Evolutionary conservation across 495 filamentous ascomycete genomes (phyloP), one percentile per base, ranked within the genome.

Genomic region (Podospora fimiseda): DNA sequence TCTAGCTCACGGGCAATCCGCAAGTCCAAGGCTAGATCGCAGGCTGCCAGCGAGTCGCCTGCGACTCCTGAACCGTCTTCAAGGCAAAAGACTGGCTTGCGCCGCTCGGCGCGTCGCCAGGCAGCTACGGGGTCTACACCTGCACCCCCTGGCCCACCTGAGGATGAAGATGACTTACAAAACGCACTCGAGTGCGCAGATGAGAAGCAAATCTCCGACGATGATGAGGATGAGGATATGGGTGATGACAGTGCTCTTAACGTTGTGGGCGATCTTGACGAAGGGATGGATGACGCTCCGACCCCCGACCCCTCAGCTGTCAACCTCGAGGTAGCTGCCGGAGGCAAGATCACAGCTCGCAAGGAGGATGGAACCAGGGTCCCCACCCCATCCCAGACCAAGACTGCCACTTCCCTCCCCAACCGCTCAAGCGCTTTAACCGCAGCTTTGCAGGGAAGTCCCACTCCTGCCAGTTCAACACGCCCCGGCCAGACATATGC

Each of bases 351-450:
- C 11, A 96, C 90, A 2, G 93, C 93, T n/a, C 86, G 89, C 23
- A 95, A 94, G 65, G 93, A 98, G 63, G 93, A 97, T 65, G 94
- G 93, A 2, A 95, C 89, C 13, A 72, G 87, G 48, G 85, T 97
- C 30, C 82, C 89, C 3, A 97, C 94, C 1, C 94, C 94, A 11
- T 86, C 85, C 13, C 84, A 88, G 56, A 73, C 74, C 2, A 77
- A 81, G 1, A 65, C 70, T 41, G 52, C 57, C 5, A 56, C 59
- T 5, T 21, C 58, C 16, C 56, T 67, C 6, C 62, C 68, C 11
- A 72, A 51, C 56, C 70, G 73, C 5, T 52, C 70, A 8, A 77
- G 74, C 47, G 75, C 74, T 33, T 62, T 80, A 49, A 71, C 79
- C 14, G 57, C 73, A 58, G 58, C 73, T 39, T 52, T 75, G 56